phyloP scores from a whole-genome alignment of 139 green algal genomes.

The Chlamydomonas sp. region DNA sequence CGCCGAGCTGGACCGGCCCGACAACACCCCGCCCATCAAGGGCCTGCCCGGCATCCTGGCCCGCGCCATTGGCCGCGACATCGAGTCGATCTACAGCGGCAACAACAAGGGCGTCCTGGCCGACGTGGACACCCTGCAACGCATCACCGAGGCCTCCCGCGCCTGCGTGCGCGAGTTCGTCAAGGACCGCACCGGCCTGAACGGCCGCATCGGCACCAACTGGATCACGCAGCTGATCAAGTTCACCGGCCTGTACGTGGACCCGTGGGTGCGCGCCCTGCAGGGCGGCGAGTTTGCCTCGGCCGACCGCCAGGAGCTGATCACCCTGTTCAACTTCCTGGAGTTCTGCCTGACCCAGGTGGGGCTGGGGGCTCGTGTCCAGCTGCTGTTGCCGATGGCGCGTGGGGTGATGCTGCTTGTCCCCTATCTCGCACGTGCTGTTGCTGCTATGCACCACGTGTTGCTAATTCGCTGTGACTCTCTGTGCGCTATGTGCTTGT shows the following conservation, averaged over 20 bases:
- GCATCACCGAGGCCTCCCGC: conserved; percentile 90
- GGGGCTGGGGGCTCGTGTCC: too few relatives aligned
- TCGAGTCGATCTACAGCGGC: conserved; percentile 94
- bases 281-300: conserved; percentile 80
- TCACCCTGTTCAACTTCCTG: conserved; percentile 93
- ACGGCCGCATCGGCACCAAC: conserved; percentile 77
- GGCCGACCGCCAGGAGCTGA: conserved; percentile 84
- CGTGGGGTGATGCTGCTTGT: neutral
- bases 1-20: conserved; percentile 94
- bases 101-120: conserved; percentile 80
- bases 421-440: neutral
- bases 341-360: conserved; percentile 96
- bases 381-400: too few relatives aligned
- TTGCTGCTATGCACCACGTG: neutral
- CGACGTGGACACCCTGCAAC: conserved; percentile 90
- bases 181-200: conserved; percentile 76
- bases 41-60: conserved; percentile 95
- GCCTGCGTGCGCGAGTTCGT: conserved; percentile 90
- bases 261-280: conserved; percentile 83
- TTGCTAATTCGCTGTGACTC: neutral
- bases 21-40: conserved; percentile 86
- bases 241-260: conserved; percentile 79
- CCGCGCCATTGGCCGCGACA: conserved; percentile 82
- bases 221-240: conserved; percentile 65
- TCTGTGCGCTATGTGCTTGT: neutral